phyloP scores from a whole-genome alignment of 164 flowering plant genomes.

The Kingdonia uniflora region DNA sequence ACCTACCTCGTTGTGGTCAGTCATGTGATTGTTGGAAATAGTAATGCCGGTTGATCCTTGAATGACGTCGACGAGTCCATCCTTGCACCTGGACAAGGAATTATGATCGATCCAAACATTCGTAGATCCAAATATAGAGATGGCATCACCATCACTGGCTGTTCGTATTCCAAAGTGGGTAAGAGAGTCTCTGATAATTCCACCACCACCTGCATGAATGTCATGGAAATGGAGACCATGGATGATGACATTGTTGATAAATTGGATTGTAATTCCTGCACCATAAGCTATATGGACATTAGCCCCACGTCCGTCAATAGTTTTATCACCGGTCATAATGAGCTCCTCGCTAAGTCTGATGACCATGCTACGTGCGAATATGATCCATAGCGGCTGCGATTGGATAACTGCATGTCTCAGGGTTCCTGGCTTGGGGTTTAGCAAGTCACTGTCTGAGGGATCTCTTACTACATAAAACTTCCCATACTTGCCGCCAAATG shows the following conservation, averaged over 20 bases:
- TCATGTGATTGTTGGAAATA: constrained; percentile 68
- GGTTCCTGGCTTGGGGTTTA: constrained; percentile 64
- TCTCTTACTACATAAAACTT: constrained; percentile 40
- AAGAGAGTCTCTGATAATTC: constrained; percentile 41
- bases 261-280: constrained; percentile 49
- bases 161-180: constrained; percentile 39
- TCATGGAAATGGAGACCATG: constrained; percentile 48
- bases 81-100: constrained; percentile 46
- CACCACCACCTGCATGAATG: constrained; percentile 29
- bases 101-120: constrained; percentile 62
- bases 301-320: constrained; percentile 60
- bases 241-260: constrained; percentile 39
- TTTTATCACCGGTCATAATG: constrained; percentile 44
- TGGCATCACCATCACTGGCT: constrained; percentile 55
- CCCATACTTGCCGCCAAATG: constrained; percentile 51
- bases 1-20: constrained; percentile 56
- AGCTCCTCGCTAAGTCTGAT: constrained; percentile 51
- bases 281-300: constrained; percentile 40
- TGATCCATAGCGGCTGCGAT: constrained; percentile 60
- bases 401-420: constrained; percentile 67
- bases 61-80: constrained; percentile 59
- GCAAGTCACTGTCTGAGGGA: constrained; percentile 36
- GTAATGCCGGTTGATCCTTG: constrained; percentile 64
- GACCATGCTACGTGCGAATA: constrained; percentile 36
- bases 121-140: constrained; percentile 45